Evolutionary conservation across 345 rosid species (phyloP).

Genomic region (Hibiscus syriacus): DNA sequence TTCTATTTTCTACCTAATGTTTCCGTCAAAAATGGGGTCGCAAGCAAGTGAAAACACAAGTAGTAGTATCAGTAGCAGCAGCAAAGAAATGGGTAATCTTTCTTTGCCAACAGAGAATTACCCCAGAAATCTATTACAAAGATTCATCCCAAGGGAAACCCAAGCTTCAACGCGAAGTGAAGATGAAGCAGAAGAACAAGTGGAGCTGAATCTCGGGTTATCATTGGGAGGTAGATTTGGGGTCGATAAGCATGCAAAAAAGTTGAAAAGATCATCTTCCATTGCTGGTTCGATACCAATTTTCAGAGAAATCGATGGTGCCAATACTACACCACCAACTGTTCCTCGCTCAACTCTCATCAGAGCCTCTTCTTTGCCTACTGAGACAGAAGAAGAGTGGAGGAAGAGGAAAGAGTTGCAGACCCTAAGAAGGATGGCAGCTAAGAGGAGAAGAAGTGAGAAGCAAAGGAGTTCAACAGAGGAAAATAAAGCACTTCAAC

Average conservation of each 20-base stretch:
- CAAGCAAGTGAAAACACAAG: conserved; percentile 35
- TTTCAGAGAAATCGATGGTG: conserved; percentile 20
- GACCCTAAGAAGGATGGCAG: conserved; percentile 74
- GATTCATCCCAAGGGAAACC: conserved; percentile 39
- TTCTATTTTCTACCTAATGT: background rate
- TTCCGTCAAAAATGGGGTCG: conserved; percentile 35
- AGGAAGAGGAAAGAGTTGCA: conserved; percentile 85
- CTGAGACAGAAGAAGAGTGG: conserved; percentile 91
- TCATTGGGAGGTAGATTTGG: conserved; percentile 91
- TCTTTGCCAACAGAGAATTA: conserved; percentile 50
- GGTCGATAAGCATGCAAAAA: conserved; percentile 54
- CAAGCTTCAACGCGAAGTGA: background rate
- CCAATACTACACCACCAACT: conserved; percentile 20
- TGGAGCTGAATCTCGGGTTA: conserved; percentile 83
- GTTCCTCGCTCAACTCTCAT: conserved; percentile 38
- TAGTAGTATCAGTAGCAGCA: background rate
- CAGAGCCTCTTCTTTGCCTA: conserved; percentile 78
- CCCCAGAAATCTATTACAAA: conserved; percentile 78
- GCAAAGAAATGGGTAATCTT: conserved; percentile 37
- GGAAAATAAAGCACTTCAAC: conserved; percentile 45
- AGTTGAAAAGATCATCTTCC: conserved; percentile 70
- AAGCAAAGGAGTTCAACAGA: conserved; percentile 57
- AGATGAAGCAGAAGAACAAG: conserved; percentile 28
- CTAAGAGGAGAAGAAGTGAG: conserved; percentile 71
- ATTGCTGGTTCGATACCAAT: conserved; percentile 44